These are phyloP conservation scores for Rhodotorula sp. DNA, from an alignment of 1,284 basidiomycete species.

Conservation along the genomic window DNA sequence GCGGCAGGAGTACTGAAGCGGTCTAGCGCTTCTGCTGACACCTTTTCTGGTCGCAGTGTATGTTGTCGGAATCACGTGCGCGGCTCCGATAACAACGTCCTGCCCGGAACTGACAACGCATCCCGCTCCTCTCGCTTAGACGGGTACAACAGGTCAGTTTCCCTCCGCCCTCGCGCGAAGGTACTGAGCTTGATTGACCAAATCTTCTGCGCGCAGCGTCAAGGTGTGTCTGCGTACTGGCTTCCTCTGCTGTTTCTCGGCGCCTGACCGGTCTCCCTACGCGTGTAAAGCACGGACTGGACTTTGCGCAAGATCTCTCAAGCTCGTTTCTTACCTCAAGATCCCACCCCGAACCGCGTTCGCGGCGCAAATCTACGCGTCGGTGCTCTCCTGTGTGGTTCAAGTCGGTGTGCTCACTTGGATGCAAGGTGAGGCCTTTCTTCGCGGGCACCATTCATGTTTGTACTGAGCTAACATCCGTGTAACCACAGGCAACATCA, in stretches of 20 bases:
- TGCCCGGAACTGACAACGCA: too few relatives aligned
- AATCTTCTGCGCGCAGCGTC: background rate
- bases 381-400: slow-evolving; percentile 69
- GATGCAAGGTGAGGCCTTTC: slow-evolving; percentile 74
- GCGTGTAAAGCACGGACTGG: slow-evolving; percentile 56
- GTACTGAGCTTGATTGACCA: background rate
- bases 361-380: slow-evolving; percentile 72
- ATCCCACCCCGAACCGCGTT: slow-evolving; percentile 73
- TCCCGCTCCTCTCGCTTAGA: background rate
- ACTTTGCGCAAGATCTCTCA: slow-evolving; percentile 86
- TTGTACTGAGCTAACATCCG: slow-evolving; percentile 35
- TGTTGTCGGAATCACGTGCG: background rate
- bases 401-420: slow-evolving; percentile 83
- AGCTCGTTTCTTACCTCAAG: slow-evolving; percentile 95
- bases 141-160: slow-evolving; percentile 48
- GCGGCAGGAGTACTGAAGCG: background rate
- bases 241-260: too few relatives aligned
- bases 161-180: background rate
- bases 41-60: background rate
- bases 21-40: background rate
- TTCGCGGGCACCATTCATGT: slow-evolving; percentile 53
- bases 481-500: slow-evolving; percentile 66
- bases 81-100: too few relatives aligned
- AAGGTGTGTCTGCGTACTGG: too few relatives aligned
- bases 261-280: too few relatives aligned